These are phyloP conservation scores for Spergularia azorica DNA, from an alignment of 179 eudicot species.

Conservation along the genomic window DNA sequence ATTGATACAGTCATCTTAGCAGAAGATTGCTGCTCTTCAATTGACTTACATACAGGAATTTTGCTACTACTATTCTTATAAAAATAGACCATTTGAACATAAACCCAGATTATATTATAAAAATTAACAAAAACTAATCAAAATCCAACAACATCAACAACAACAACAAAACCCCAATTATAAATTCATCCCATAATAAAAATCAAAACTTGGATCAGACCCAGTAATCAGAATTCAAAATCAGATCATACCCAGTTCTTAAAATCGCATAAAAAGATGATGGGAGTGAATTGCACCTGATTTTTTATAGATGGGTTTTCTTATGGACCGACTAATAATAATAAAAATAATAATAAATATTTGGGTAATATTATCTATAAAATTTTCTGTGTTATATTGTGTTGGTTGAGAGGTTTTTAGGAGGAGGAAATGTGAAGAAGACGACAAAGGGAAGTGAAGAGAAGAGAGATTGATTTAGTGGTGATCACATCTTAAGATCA, in stretches of 20 bases:
- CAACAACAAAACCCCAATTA: no score
- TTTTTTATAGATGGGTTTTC: no score
- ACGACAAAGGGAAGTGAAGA: background rate
- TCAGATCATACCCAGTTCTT: slow-evolving; percentile 25
- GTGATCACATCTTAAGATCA: slow-evolving; percentile 32
- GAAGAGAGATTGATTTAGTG: slow-evolving; percentile 9
- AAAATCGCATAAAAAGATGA: background rate
- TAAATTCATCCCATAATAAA: slow-evolving; percentile 6
- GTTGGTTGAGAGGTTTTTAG: slow-evolving; percentile 16
- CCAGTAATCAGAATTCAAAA: slow-evolving; percentile 30
- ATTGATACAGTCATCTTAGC: slow-evolving; percentile 55
- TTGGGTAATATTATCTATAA: no score
- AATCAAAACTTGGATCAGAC: slow-evolving; percentile 20
- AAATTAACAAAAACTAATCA: background rate
- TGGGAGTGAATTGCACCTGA: no score
- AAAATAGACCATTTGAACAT: slow-evolving; percentile 58
- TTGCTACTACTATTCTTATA: slow-evolving; percentile 22
- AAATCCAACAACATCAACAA: no score
- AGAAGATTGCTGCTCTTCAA: slow-evolving; percentile 37
- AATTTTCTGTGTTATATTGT: background rate
- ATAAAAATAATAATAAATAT: no score
- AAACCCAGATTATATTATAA: slow-evolving; percentile 2
- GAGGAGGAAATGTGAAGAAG: background rate
- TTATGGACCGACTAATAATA: no score
- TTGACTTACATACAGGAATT: slow-evolving; percentile 32